Conservation (phyloP, 768 basidiomycete genomes). For the Hydnomerulius pinastri region DNA sequence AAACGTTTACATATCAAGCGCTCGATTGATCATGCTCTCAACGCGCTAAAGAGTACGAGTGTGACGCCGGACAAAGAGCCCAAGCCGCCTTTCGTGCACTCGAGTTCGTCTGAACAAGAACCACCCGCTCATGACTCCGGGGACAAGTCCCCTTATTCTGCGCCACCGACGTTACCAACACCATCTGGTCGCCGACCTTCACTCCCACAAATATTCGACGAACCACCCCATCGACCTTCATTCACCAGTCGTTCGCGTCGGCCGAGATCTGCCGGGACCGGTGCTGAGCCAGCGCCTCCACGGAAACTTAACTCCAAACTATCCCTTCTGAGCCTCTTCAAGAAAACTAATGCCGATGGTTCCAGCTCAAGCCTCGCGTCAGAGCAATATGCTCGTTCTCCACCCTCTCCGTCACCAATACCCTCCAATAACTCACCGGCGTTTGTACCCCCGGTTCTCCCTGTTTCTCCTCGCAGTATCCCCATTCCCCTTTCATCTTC, state of each 20-base stretch:
- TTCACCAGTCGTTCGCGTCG: slow-evolving; percentile 43
- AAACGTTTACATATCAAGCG: slow-evolving; percentile 71
- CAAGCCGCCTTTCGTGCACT: slow-evolving; percentile 15
- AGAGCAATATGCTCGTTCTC: slow-evolving; percentile 27
- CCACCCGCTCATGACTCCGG: slow-evolving; percentile 1
- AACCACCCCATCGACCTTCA: slow-evolving; percentile 35
- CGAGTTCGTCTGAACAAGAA: slow-evolving; percentile 17
- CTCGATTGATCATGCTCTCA: slow-evolving; percentile 74
- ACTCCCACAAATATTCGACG: slow-evolving; percentile 53
- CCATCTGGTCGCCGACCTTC: slow-evolving; percentile 62
- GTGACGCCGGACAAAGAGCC: slow-evolving; percentile 33
- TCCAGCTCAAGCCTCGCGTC: slow-evolving; percentile 36
- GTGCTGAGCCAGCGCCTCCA: slow-evolving; percentile 48
- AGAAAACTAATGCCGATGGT: slow-evolving; percentile 50
- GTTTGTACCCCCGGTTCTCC: slow-evolving; percentile 15
- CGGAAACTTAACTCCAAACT: slow-evolving; percentile 67
- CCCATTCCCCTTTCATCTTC: slow-evolving; percentile 28
- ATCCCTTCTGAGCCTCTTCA: slow-evolving; percentile 74
- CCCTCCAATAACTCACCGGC: slow-evolving; percentile 22
- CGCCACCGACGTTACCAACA: slow-evolving; percentile 20
- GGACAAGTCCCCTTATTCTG: slow-evolving; percentile 2
- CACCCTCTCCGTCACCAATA: slow-evolving; percentile 29
- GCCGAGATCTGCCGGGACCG: slow-evolving; percentile 74
- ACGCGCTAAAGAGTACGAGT: slow-evolving; percentile 42
- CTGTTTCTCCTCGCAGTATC: slow-evolving; percentile 32